These are phyloP conservation scores for Trypanosoma theileri DNA, from an alignment of 208 protist species.

Conservation along the genomic window DNA sequence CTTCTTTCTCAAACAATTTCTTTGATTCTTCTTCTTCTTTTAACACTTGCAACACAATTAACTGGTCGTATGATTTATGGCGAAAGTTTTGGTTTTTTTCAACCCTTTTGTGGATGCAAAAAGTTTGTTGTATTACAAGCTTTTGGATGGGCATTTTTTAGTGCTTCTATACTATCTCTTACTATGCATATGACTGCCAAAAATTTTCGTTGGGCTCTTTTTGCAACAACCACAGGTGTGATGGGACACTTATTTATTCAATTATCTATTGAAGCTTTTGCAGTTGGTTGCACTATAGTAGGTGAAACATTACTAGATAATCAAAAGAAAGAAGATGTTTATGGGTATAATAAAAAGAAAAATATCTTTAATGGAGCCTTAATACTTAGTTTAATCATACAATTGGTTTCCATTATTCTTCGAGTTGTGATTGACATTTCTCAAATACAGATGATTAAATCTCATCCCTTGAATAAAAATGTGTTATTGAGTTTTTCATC, in stretches of 20 bases:
- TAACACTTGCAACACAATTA: constrained; percentile 41
- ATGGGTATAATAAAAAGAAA: constrained; percentile 2
- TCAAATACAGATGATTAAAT: constrained; percentile 30
- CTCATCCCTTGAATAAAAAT: constrained; percentile 24
- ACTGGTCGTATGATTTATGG: constrained; percentile 49
- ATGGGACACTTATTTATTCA: constrained; percentile 22
- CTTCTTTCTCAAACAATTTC: constrained; percentile 27
- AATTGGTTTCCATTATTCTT: constrained; percentile 48
- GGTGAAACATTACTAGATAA: not conserved
- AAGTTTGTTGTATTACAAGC: constrained; percentile 59
- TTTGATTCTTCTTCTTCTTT: constrained; percentile 26
- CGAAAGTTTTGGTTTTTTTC: constrained; percentile 42
- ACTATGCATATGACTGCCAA: constrained; percentile 47
- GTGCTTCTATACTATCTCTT: constrained; percentile 35
- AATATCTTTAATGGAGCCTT: constrained; percentile 66
- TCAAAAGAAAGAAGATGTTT: not conserved
- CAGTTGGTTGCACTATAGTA: not conserved
- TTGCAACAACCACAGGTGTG: constrained; percentile 7
- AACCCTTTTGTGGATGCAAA: constrained; percentile 29
- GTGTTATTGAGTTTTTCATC: constrained; percentile 37
- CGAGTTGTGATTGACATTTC: constrained; percentile 62
- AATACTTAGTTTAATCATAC: constrained; percentile 53
- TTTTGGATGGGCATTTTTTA: constrained; percentile 56
- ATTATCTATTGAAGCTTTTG: constrained; percentile 20
- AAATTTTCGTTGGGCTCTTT: constrained; percentile 25